These are phyloP conservation scores for Pezicula radicicola DNA, from an alignment of 2,329 filamentous ascomycete species.

Conservation along the genomic window DNA sequence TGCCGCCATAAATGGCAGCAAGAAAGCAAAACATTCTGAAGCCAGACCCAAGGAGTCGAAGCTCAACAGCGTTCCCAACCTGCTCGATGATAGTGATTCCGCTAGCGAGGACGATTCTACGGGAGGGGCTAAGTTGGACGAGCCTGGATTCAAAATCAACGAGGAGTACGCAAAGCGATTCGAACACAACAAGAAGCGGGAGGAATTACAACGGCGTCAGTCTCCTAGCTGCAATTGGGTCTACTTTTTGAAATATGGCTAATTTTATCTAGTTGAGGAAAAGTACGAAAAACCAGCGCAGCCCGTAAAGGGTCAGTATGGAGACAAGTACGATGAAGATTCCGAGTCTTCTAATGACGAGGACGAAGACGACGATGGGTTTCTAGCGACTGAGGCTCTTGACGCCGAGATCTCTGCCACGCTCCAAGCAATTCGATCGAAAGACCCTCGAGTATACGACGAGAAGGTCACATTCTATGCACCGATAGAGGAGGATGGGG, in stretches of 20 bases:
- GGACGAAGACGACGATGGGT: conserved; percentile 86
- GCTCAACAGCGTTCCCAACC: conserved; percentile 4
- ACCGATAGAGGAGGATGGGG: conserved; percentile 52
- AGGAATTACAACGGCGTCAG: conserved; percentile 72
- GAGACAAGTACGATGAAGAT: conserved; percentile 44
- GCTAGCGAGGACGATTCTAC: conserved; percentile 29
- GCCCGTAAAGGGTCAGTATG: conserved; percentile 39
- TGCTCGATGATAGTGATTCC: conserved; percentile 49
- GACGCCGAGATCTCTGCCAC: conserved; percentile 87
- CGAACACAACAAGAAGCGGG: conserved; percentile 96
- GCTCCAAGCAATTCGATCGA: conserved; percentile 80
- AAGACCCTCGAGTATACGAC: conserved; percentile 91
- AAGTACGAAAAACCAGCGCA: conserved; percentile 60
- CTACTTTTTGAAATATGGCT: conserved; percentile 12
- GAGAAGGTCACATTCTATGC: conserved; percentile 74
- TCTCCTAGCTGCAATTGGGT: conserved; percentile 15
- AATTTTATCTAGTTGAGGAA: conserved; percentile 67
- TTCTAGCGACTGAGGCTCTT: conserved; percentile 79
- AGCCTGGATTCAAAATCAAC: conserved; percentile 72
- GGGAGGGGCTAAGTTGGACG: conserved; percentile 31
- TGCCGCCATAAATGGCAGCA: conserved; percentile 13
- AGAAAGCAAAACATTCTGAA: conserved; percentile 25
- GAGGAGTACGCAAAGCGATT: conserved; percentile 85
- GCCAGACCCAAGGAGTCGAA: conserved; percentile 7
- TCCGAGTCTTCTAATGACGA: conserved; percentile 71